These are phyloP conservation scores for Raffaelea arxii DNA, from an alignment of 2,329 filamentous ascomycete species.

Conservation along the genomic window DNA sequence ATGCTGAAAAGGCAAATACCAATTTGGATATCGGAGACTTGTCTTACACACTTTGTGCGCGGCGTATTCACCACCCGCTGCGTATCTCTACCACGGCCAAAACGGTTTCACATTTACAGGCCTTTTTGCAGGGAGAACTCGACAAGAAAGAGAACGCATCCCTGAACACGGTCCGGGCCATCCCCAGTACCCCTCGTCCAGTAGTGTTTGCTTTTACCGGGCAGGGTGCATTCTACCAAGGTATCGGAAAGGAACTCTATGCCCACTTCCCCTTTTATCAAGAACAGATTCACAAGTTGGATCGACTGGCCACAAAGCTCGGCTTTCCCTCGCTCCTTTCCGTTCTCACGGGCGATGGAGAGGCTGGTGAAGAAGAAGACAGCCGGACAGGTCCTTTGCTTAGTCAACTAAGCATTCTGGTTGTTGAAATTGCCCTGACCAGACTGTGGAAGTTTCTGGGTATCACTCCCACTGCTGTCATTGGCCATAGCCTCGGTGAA, in stretches of 20 bases:
- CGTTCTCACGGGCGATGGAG: constrained; percentile 34
- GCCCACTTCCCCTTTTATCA: constrained; percentile 36
- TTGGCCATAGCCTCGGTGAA: constrained; percentile 60
- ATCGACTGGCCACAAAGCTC: constrained; percentile 38
- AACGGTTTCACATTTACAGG: constrained; percentile 30
- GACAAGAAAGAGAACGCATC: constrained; percentile 35
- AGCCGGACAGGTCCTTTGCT: constrained; percentile 39
- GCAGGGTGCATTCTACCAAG: constrained; percentile 45
- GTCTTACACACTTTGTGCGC: constrained; percentile 42
- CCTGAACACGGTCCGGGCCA: too few relatives aligned
- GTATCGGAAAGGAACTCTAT: constrained; percentile 40
- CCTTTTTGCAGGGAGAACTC: constrained; percentile 29
- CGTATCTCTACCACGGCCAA: constrained; percentile 31
- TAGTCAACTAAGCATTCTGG: constrained; percentile 43
- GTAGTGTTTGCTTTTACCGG: constrained; percentile 46
- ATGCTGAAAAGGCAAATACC: too few relatives aligned
- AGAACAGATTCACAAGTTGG: constrained; percentile 47
- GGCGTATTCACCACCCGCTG: constrained; percentile 54
- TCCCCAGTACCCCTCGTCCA: too few relatives aligned
- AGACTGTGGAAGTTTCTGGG: constrained; percentile 48
- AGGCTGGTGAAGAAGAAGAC: constrained; percentile 31
- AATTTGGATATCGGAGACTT: constrained; percentile 40
- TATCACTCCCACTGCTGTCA: constrained; percentile 41
- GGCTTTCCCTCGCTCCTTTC: constrained; percentile 48
- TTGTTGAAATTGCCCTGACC: constrained; percentile 47